Evolutionary conservation across 1,284 basidiomycete species (phyloP), one percentile per base, ranked within the genome.

Genomic region (Tremellales sp.): DNA sequence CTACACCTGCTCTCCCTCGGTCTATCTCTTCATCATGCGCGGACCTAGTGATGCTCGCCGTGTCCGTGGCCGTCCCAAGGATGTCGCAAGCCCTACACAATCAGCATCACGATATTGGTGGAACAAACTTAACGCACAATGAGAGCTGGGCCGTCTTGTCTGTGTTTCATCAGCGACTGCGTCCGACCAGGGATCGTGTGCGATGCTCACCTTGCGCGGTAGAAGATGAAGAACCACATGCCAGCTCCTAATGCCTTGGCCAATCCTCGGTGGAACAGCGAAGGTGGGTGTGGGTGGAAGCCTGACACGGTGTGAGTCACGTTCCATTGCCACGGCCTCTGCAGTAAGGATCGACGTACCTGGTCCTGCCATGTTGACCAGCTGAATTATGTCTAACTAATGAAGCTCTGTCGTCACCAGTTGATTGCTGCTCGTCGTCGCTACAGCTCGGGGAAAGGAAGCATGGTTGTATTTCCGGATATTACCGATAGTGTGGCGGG

Each of bases 191-290:
- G n/a, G n/a, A n/a, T n/a, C n/a, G n/a, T n/a, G n/a, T n/a, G n/a
- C n/a, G 22, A 24, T 12, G 80, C 86, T 72, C 65, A 92, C 89
- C 89, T 80, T 57, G 87, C 85, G 53, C 89, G 84, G 76, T 93
- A 94, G 79, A 94, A 93, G 73, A 94, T 88, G 80, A 92, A 96
- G 83, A 94, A 94, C 89, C 89, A 94, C 90, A 94, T 94, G 37
- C 84, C 82, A 33, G 89, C 90, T 51, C 90, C 91, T 50, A 94
- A 78, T 45, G 83, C 82, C 75, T 91, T 92, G 36, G 86, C 82
- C 29, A 92, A 79, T 70, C 89, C 82, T 54, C 81, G 82, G 75
- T 90, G 82, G 65, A 80, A 81, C 63, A 84, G 78, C 21, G 85
- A 83, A 36, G 89, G 87, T 35, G 89, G 78, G 72, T 89, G 88